Evolutionary conservation across 768 basidiomycete species (phyloP), one percentile per base, ranked within the genome.

Genomic region (Rhodotorula kratochvilovae): DNA sequence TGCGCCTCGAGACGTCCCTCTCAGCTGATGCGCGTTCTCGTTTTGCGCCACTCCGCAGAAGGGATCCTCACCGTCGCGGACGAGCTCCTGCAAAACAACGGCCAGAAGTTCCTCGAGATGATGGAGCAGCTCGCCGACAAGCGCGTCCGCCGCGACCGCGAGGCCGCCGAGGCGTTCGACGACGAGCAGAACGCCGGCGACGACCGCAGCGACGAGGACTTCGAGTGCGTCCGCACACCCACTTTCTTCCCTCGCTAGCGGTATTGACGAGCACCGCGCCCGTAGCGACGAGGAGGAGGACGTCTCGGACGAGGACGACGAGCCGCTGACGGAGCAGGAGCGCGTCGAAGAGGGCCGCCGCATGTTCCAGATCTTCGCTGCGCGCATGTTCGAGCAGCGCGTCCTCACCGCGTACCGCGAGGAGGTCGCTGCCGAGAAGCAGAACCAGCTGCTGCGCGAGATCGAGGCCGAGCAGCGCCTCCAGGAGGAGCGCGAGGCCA

Each of bases 331-430:
- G 5, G 94, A 97, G 80, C 90, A 92, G 81, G 91, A 97, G 82
- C 94, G 95, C 82, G 94, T 95, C 90, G 95, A 97, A 81, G 96
- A 98, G 82, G 96, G 96, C 76, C 92, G 94, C 81, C 87, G 91
- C 61, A 99, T 99, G 96, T 99, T 99, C 84, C 93, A 92, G 74
- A 96, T 99, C 81, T 99, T 99, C 78, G 96, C 96, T 25, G 96
- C 96, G 54, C 87, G 96, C 64, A 96, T 98, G 94, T 98, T 99
- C 80, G 96, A 99, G 82, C 95, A 97, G 81, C 88, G 96, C 33
- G 96, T 98, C 50, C 86, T 96, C 65, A 90, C 92, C 78, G 92
- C 95, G 23, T 98, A 95, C 79, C 89, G 95, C 48, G 95, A 98
- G 82, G 70, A 78, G 68, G 91, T 98, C 27, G 95, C 96, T 21